Base-by-base conservation (phyloP, 371 early-diverging fungal species). In the Mortierella sp. region DNA sequence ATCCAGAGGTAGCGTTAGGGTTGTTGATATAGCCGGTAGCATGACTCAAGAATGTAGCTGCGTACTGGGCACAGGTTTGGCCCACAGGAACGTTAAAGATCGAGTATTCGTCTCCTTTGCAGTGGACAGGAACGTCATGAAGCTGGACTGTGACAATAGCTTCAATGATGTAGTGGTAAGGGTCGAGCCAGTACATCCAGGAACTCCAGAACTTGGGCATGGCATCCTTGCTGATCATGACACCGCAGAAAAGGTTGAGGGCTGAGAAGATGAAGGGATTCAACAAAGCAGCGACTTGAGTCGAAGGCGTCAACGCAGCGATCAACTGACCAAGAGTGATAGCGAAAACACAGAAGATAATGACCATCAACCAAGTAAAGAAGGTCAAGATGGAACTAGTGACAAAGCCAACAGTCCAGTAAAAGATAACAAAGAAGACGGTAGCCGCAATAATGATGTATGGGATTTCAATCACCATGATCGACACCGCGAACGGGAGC, bases 131-230 rank as follows among this genome's bases (percentile, higher is more conserved):
- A 3, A 88, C 82, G 21, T 81, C 79, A 23, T 89, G 83, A 70
- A 95, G 81, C 28, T 90, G 93, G 65, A 89, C 93, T 62, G 88
- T 86, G 7, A 94, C 84, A 11, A 93, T 81, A 60, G 91, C 94
- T 75, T 94, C 95, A 52, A 92, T 85, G 11, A 90, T 81, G 76
- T 95, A 94, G 60, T 89, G 89, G 73, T 90, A 91, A 6, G 93
- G 93, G 70, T 89, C 89, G n/a, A 93, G 62, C 87, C 89, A 91
- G 77, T 93, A 94, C 87, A 95, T 89, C 92, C 93, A 93, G 0
- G 84, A 64, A 15, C 88, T 81, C 92, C 93, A 94, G 83, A 95
- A 93, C 44, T 70, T 59, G 25, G 94, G 93, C 91, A 94, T 92
- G 7, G 81, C 69, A 9, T 57, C 26, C 43, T 87, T 85, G 7